Evolutionary conservation across 176 grass and related monocot genomes (phyloP).

Genomic region (Eremochloa ophiuroides): DNA sequence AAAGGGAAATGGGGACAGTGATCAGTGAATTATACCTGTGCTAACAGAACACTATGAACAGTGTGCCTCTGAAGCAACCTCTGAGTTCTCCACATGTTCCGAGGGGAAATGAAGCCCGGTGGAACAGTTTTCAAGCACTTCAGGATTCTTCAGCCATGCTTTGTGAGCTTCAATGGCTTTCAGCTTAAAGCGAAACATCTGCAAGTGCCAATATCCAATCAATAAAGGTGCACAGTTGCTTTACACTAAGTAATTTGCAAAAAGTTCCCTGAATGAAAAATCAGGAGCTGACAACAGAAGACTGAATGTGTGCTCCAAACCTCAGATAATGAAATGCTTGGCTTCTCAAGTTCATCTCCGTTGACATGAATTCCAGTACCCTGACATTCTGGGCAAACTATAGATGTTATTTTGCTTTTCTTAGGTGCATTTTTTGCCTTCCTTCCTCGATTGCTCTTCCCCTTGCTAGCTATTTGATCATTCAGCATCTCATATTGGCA

Average conservation of each 20-base stretch:
- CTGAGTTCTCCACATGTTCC: slow-evolving; percentile 43
- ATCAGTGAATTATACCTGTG: neutral
- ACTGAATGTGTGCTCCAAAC: slow-evolving; percentile 32
- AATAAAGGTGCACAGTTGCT: neutral
- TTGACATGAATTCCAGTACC: slow-evolving; percentile 73
- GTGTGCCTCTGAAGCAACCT: slow-evolving; percentile 35
- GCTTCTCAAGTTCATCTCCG: slow-evolving; percentile 86
- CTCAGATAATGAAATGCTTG: slow-evolving; percentile 81
- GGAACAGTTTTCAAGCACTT: slow-evolving; percentile 83
- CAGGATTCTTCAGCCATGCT: slow-evolving; percentile 94
- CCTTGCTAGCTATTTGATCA: slow-evolving; percentile 49
- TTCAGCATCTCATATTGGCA: slow-evolving; percentile 75
- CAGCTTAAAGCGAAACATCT: slow-evolving; percentile 96
- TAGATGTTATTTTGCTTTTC: slow-evolving; percentile 61
- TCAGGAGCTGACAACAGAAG: neutral
- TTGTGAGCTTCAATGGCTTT: slow-evolving; percentile 95
- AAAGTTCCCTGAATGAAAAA: slow-evolving; percentile 1
- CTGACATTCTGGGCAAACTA: slow-evolving; percentile 91
- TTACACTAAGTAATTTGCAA: neutral
- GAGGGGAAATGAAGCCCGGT: slow-evolving; percentile 78
- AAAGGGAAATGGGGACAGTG: neutral
- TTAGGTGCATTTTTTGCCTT: slow-evolving; percentile 64
- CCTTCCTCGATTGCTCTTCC: slow-evolving; percentile 74
- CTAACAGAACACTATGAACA: neutral
- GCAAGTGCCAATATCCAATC: slow-evolving; percentile 5